phyloP scores from a whole-genome alignment of 768 basidiomycete species.

The Fomitopsis serialis region DNA sequence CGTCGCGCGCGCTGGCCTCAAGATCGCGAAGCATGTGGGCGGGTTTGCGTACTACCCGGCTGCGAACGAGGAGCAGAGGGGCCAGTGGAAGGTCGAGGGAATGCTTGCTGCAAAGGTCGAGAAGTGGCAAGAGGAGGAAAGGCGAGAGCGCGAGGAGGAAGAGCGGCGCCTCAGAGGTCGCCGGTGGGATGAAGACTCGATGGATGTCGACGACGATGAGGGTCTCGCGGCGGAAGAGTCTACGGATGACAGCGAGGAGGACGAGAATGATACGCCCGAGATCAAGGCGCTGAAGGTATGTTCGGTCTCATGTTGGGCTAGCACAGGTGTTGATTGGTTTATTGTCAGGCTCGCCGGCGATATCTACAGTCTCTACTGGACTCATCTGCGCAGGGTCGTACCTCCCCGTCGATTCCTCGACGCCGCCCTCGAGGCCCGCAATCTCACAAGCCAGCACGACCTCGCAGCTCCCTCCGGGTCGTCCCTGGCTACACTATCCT shows the following conservation, averaged over 20 bases:
- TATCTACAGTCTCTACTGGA: slow-evolving; percentile 68
- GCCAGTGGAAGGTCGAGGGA: slow-evolving; percentile 62
- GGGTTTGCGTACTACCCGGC: slow-evolving; percentile 59
- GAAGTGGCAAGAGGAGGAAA: slow-evolving; percentile 66
- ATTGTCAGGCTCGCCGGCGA: slow-evolving; percentile 61
- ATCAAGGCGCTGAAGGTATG: slow-evolving; percentile 78
- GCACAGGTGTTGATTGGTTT: slow-evolving; percentile 1
- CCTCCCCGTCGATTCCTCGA: slow-evolving; percentile 19
- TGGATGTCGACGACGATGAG: slow-evolving; percentile 66
- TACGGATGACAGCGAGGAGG: slow-evolving; percentile 40
- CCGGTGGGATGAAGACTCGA: slow-evolving; percentile 60
- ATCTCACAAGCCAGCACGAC: slow-evolving; percentile 22
- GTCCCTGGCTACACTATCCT: slow-evolving; percentile 86
- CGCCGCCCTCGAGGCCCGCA: slow-evolving; percentile 26
- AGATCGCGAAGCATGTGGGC: slow-evolving; percentile 62
- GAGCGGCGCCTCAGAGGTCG: slow-evolving; percentile 57
- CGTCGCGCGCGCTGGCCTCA: slow-evolving; percentile 62
- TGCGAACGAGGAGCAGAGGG: slow-evolving; percentile 37
- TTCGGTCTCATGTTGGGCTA: slow-evolving; percentile 5
- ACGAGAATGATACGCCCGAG: slow-evolving; percentile 65
- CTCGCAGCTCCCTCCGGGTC: slow-evolving; percentile 44
- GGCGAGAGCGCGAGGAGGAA: slow-evolving; percentile 61
- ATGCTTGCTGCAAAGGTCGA: slow-evolving; percentile 61
- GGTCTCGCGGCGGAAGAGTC: slow-evolving; percentile 44
- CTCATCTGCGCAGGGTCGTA: slow-evolving; percentile 32